Percentiles rank a stretch among this genome's conserved stretches.
These are phyloP conservation scores for Triticum aestivum DNA, from an alignment of 176 grass and related monocot genomes.

Conservation along the genomic window IWGSC_CS_RefSeq_v2.1 NC_057797.1:694474410-694474909, in stretches of 20 bases:
- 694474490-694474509: neutral
- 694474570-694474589: neutral
- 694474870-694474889: neutral
- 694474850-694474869: neutral
- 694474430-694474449: too few species aligned
- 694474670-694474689: neutral
- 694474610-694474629: neutral
- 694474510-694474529: neutral
- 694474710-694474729: neutral
- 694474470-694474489: neutral
- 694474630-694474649: neutral
- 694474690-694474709: constrained; percentile 9
- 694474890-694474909: neutral
- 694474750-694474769: neutral
- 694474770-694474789: neutral
- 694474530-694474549: neutral
- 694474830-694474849: neutral
- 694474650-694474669: too few species aligned
- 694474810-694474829: constrained; percentile 9
- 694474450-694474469: too few species aligned
- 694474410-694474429: neutral
- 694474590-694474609: neutral
- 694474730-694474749: neutral
- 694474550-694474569: neutral
- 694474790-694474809: neutral